A percentile compares a stretch with the other conserved stretches of the same genome.
phyloP scores from a whole-genome alignment of 345 rosid species.

The Murraya paniculata region DNA sequence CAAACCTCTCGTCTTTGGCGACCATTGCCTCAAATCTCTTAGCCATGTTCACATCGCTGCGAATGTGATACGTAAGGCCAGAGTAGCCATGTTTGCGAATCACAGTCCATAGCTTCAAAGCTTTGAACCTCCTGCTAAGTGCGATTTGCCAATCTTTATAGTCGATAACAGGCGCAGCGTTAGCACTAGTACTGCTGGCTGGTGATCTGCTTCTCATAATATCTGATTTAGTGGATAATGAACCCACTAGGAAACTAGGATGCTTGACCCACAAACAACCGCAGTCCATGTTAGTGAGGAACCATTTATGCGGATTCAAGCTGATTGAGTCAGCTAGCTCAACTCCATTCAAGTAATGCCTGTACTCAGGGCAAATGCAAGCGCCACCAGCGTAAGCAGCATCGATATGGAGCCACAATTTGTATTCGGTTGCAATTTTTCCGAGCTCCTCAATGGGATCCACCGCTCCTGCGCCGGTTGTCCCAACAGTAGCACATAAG shows the following conservation, averaged over 20 bases:
- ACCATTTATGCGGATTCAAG: constrained; percentile 2
- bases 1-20: constrained; percentile 22
- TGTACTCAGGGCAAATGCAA: constrained; percentile 19
- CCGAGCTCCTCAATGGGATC: constrained; percentile 24
- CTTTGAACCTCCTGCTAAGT: constrained; percentile 26
- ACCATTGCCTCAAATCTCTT: constrained; percentile 34
- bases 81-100: constrained; percentile 26
- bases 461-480: constrained; percentile 23
- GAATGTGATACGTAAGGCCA: constrained; percentile 21
- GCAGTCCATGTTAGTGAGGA: constrained; percentile 26
- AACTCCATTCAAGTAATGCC: constrained; percentile 3
- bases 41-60: constrained; percentile 30
- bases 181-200: constrained; percentile 4
- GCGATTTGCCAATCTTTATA: constrained; percentile 40
- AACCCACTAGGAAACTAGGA: not conserved
- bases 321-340: not conserved
- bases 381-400: constrained; percentile 35
- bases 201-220: constrained; percentile 2
- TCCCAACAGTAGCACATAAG: constrained; percentile 29
- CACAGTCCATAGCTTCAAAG: constrained; percentile 40
- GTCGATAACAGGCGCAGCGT: constrained; percentile 6
- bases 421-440: constrained; percentile 17
- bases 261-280: constrained; percentile 32
- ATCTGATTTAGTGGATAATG: constrained; percentile 16
- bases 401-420: constrained; percentile 37